A percentile compares a stretch with the other conserved stretches of the same genome.
Conservation (phyloP, 768 basidiomycete species). For the Termitomyces sp. region DNA sequence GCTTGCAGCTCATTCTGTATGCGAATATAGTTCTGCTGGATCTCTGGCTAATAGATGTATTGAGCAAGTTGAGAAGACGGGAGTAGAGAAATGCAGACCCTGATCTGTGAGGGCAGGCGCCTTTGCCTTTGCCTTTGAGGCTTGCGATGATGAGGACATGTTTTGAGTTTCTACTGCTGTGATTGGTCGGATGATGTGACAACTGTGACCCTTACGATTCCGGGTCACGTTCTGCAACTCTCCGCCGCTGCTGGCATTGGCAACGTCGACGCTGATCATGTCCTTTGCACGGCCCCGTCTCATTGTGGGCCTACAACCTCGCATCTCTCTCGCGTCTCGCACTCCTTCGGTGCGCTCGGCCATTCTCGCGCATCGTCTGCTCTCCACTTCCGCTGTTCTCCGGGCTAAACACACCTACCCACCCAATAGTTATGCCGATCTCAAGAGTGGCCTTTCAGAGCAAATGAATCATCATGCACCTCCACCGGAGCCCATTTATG, state of each 20-base stretch:
- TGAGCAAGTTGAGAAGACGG: slow-evolving; percentile 21
- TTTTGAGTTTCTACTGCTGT: slow-evolving; percentile 32
- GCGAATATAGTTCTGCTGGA: slow-evolving; percentile 77
- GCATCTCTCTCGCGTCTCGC: slow-evolving; percentile 31
- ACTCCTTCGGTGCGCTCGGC: slow-evolving; percentile 28
- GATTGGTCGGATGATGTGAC: slow-evolving; percentile 42
- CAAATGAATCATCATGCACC: slow-evolving; percentile 23
- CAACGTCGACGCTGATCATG: slow-evolving; percentile 44
- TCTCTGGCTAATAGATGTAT: slow-evolving; percentile 62
- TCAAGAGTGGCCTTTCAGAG: slow-evolving; percentile 34
- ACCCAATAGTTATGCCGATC: slow-evolving; percentile 26
- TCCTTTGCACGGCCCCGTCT: slow-evolving; percentile 53
- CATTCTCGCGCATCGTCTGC: slow-evolving; percentile 45
- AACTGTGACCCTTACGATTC: slow-evolving; percentile 33
- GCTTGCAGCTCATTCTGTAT: slow-evolving; percentile 87
- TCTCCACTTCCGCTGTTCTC: slow-evolving; percentile 41
- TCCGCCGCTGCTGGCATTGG: slow-evolving; percentile 37
- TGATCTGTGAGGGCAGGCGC: slow-evolving; percentile 59
- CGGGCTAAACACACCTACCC: slow-evolving; percentile 33
- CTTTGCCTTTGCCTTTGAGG: slow-evolving; percentile 59
- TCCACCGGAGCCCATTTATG: slow-evolving; percentile 21
- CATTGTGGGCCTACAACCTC: slow-evolving; percentile 49
- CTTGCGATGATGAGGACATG: slow-evolving; percentile 44
- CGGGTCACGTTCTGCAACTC: slow-evolving; percentile 24
- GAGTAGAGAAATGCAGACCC: slow-evolving; percentile 43